These are phyloP conservation scores for Cornus kousa DNA, from an alignment of 148 eudicot genomes.

Conservation along the genomic window DNA sequence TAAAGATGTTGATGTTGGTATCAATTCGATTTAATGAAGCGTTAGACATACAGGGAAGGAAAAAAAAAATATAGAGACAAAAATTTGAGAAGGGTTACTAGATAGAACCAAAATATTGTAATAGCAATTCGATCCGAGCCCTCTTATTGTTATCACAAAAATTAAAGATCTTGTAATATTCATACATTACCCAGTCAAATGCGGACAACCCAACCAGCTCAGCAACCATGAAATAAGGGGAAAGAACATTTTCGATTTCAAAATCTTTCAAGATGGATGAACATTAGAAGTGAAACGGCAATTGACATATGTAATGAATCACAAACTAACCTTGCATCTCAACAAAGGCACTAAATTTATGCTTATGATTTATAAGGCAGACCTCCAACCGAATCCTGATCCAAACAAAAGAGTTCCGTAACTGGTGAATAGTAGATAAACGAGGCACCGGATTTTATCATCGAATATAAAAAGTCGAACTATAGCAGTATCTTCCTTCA, in stretches of 20 bases:
- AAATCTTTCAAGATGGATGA: slow-evolving; percentile 20
- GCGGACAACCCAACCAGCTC: no score
- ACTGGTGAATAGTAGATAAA: slow-evolving; percentile 91
- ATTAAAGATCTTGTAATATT: no score
- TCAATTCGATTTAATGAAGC: no score
- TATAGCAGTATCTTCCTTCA: slow-evolving; percentile 91
- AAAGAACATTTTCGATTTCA: slow-evolving; percentile 14
- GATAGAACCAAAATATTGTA: no score
- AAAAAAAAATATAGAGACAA: no score
- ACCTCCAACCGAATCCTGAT: slow-evolving; percentile 95
- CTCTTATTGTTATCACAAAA: no score
- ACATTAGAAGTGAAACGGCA: slow-evolving; percentile 20
- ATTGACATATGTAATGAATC: slow-evolving; percentile 26
- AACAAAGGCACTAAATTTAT: slow-evolving; percentile 42
- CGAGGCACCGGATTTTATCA: slow-evolving; percentile 83
- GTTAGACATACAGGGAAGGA: no score
- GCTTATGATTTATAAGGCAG: slow-evolving; percentile 59
- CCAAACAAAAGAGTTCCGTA: slow-evolving; percentile 89
- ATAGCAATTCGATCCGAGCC: no score
- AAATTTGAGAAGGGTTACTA: no score
- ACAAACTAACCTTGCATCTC: slow-evolving; percentile 62
- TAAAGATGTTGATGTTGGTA: no score
- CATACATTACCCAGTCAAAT: no score
- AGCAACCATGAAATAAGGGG: background rate
- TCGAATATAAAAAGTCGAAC: slow-evolving; percentile 85